A percentile compares a stretch with the other conserved stretches of the same genome.
Evolutionary conservation across 1,139 yeast genomes (phyloP).

Genomic region (Suzukiozyma palmioleophila): DNA sequence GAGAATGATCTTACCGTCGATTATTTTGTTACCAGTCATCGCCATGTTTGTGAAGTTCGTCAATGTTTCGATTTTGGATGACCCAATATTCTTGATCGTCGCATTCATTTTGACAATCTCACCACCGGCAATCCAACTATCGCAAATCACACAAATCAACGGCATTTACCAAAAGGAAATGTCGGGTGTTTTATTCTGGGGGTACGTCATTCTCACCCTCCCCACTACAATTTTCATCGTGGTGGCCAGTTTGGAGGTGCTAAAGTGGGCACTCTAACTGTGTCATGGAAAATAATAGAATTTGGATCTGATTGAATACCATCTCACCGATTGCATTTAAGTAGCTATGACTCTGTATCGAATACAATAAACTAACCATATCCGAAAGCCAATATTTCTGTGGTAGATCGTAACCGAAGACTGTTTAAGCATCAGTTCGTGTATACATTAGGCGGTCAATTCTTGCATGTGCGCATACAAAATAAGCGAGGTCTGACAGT

Average conservation of each 20-base stretch:
- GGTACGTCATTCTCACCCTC: conserved; percentile 69
- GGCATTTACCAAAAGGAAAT: conserved; percentile 74
- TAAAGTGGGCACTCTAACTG: conserved; percentile 39
- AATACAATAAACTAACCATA: no score
- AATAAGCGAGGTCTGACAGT: no score
- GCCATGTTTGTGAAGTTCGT: conserved; percentile 63
- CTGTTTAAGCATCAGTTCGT: no score
- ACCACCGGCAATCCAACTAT: conserved; percentile 82
- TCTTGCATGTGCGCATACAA: no score
- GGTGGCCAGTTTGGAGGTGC: conserved; percentile 61
- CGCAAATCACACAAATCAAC: conserved; percentile 78
- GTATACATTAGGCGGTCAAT: no score
- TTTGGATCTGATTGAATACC: no score
- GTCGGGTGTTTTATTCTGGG: conserved; percentile 88
- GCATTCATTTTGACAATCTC: conserved; percentile 71
- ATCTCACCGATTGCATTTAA: no score
- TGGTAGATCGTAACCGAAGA: no score
- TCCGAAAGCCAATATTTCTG: no score
- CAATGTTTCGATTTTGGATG: conserved; percentile 68
- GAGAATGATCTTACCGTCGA: conserved; percentile 73
- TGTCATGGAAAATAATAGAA: no score
- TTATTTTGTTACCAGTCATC: conserved; percentile 63
- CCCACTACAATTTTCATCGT: conserved; percentile 77
- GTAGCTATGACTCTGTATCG: no score
- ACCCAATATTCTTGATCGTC: conserved; percentile 76